Evolutionary conservation across 352 stramenopile genomes (phyloP), one percentile per base, ranked within the genome.

Genomic region (Phytophthora parvispora): DNA sequence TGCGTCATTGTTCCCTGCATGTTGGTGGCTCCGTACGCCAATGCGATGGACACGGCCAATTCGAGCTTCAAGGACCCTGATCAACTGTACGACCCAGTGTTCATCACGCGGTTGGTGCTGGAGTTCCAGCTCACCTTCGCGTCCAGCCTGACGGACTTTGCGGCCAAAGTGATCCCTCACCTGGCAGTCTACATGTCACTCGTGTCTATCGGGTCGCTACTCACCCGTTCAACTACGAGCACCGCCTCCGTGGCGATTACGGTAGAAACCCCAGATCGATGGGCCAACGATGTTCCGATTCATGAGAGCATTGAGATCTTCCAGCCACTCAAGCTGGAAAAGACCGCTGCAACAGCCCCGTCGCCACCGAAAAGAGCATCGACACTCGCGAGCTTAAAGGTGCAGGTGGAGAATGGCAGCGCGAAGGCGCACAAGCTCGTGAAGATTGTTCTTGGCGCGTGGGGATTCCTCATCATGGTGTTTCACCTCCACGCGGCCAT

Each of bases 51-150:
- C 45, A 55, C 34, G 5, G n/a, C n/a, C 15, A 54, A 55, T 18
- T 52, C 31, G 2, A 40, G 27, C 22, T 63, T 63, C 29, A 63
- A 54, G 12, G 28, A 48, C 15, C 32, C 42, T 6, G 57, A 67
- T 55, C 32, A 32, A 18, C 24, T 55, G 12, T 49, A 56, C 20
- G 55, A 62, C 24, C 55, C 38, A 6, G 18, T 62, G 2, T 62
- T 53, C 7, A 45, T 62, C 8, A 51, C 54, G 1, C 34, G 16
- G 15, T 51, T 61, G 24, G 54, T 61, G 18, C 36, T 61, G 9
- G 38, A 51, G 28, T 50, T 51, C 20, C 34, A 42, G 38, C 27
- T 61, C 4, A 51, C 38, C 1, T 51, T 61, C 22, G 54, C 54
- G 0, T 61, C 54, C 22, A 40, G 54, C n/a, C 34, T 51, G 25